A percentile compares a stretch with the other conserved stretches of the same genome.
These are phyloP conservation scores for Elaeis guineensis DNA, from an alignment of 176 grass and related monocot species.

Conservation along the genomic window DNA sequence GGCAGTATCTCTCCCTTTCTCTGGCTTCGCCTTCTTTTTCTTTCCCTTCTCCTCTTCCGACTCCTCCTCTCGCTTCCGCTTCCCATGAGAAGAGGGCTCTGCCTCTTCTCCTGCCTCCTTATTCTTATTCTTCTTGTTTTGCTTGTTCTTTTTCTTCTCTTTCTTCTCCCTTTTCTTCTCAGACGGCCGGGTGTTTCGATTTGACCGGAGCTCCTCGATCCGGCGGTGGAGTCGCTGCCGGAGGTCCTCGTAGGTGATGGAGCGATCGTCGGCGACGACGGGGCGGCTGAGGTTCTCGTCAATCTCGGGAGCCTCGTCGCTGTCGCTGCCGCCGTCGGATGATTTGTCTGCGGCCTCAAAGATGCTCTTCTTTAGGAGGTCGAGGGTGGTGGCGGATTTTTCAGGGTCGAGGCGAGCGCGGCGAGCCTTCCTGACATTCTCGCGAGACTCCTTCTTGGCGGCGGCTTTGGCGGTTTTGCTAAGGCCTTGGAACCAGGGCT, in stretches of 20 bases:
- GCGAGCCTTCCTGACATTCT: constrained; percentile 56
- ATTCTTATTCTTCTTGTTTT: constrained; percentile 24
- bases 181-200: constrained; percentile 62
- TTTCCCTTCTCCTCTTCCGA: constrained; percentile 30
- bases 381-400: constrained; percentile 49
- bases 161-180: constrained; percentile 48
- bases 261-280: constrained; percentile 31
- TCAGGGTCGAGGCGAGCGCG: constrained; percentile 56
- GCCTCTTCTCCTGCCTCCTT: constrained; percentile 16
- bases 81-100: constrained; percentile 5
- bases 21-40: constrained; percentile 26
- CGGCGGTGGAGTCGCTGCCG: constrained; percentile 36
- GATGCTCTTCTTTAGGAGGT: constrained; percentile 61
- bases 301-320: not conserved
- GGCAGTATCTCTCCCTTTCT: not conserved
- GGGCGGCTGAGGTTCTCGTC: constrained; percentile 7
- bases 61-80: constrained; percentile 49
- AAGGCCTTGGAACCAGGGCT: constrained; percentile 73
- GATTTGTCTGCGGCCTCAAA: constrained; percentile 16
- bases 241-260: constrained; percentile 83
- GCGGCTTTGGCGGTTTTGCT: constrained; percentile 55
- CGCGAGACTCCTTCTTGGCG: constrained; percentile 56
- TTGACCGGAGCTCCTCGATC: constrained; percentile 47
- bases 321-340: constrained; percentile 8
- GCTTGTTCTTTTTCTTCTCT: constrained; percentile 27